Conservation (phyloP, 176 grass and related monocot genomes). For the Oryza meridionalis region DNA sequence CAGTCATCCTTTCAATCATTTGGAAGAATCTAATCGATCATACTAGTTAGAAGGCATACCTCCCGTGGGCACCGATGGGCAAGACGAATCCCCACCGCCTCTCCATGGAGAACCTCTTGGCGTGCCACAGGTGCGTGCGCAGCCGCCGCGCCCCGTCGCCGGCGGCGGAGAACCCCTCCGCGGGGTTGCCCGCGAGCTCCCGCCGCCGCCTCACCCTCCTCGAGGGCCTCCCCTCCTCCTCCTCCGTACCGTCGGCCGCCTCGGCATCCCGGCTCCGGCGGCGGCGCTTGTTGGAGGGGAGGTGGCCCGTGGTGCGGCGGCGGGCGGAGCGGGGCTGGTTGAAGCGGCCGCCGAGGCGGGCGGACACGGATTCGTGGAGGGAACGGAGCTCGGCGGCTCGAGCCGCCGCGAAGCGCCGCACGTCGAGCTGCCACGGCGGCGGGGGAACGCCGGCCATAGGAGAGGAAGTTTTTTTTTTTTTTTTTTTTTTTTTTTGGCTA, state of each 20-base stretch:
- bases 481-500: no score
- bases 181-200: conserved; percentile 64
- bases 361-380: conserved; percentile 59
- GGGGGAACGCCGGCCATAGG: conserved; percentile 44
- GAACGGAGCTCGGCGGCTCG: conserved; percentile 60
- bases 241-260: background rate
- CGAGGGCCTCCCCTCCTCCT: conserved; percentile 3
- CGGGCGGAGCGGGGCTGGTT: conserved; percentile 58
- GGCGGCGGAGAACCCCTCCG: conserved; percentile 59
- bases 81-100: conserved; percentile 81
- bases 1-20: no score
- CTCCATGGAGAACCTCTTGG: conserved; percentile 84
- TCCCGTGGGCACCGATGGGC: conserved; percentile 59
- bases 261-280: conserved; percentile 16
- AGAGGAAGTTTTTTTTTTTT: background rate
- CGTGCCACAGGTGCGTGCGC: conserved; percentile 86
- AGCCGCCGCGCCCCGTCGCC: conserved; percentile 65
- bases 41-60: no score
- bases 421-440: conserved; percentile 61
- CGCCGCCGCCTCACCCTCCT: conserved; percentile 67
- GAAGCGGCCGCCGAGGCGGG: conserved; percentile 45
- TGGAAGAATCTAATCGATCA: no score
- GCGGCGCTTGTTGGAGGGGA: conserved; percentile 42
- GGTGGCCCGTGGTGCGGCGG: conserved; percentile 78
- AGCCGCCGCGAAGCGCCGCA: conserved; percentile 64